phyloP scores from a whole-genome alignment of 345 rosid species.

The Nasturtium officinale region DNA sequence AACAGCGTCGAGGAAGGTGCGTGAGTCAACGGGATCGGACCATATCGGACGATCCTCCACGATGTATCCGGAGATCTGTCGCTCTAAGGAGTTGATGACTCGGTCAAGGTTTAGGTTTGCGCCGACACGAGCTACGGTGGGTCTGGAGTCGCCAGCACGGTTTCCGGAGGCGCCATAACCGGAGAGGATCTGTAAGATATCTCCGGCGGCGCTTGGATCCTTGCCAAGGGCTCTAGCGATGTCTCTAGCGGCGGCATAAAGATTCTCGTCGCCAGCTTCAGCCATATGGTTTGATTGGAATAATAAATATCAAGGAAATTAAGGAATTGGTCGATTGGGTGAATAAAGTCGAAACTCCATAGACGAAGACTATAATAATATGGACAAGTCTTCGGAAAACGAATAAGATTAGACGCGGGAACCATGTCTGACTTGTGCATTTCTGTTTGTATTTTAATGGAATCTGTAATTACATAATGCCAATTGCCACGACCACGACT shows the following conservation, averaged over 20 bases:
- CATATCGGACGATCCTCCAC: conserved; percentile 68
- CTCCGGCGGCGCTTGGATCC: conserved; percentile 76
- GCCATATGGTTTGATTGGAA: conserved; percentile 35
- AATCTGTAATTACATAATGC: conserved; percentile 13
- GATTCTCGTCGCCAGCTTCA: conserved; percentile 80
- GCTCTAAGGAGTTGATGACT: conserved; percentile 55
- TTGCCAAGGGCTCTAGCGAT: conserved; percentile 88
- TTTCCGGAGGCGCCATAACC: conserved; percentile 75
- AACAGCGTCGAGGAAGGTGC: conserved; percentile 66
- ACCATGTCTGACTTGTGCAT: conserved; percentile 42
- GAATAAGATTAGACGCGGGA: conserved; percentile 43
- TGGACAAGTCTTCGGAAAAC: conserved; percentile 28
- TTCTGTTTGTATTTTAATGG: conserved; percentile 34
- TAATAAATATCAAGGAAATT: neutral
- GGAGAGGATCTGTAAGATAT: conserved; percentile 87
- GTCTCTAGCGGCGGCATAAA: conserved; percentile 85
- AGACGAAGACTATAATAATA: conserved; percentile 35
- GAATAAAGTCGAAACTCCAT: conserved; percentile 34
- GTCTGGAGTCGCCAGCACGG: conserved; percentile 57
- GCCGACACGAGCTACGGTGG: conserved; percentile 41
- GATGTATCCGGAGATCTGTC: conserved; percentile 74
- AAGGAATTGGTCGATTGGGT: conserved; percentile 6
- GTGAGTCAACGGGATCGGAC: conserved; percentile 75
- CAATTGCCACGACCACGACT: conserved; percentile 28
- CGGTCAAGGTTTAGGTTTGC: conserved; percentile 52